Conservation (phyloP, 2,329 filamentous ascomycete genomes). For the Kalaharituber pfeilii region DNA sequence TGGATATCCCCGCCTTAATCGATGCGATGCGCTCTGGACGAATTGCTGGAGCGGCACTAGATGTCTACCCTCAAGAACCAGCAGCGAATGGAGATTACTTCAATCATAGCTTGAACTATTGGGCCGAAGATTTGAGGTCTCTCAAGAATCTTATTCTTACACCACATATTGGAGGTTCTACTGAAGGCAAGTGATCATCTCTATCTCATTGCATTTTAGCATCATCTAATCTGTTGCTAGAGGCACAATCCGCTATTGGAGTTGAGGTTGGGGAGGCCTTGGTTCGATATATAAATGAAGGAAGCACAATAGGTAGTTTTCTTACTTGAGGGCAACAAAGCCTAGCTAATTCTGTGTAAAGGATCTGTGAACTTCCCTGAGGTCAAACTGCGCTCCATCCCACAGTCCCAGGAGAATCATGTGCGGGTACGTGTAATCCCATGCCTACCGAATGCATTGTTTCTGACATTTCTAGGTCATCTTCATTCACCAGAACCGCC, state of each 20-base stretch:
- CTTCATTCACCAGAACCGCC: slow-evolving; percentile 92
- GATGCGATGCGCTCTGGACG: slow-evolving; percentile 72
- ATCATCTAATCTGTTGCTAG: slow-evolving; percentile 25
- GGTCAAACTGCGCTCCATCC: slow-evolving; percentile 74
- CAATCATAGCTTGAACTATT: slow-evolving; percentile 61
- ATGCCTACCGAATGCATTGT: background rate
- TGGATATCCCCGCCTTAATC: slow-evolving; percentile 71
- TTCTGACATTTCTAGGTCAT: slow-evolving; percentile 37
- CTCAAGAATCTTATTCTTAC: slow-evolving; percentile 89
- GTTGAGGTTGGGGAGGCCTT: slow-evolving; percentile 79
- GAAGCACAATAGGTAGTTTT: slow-evolving; percentile 49
- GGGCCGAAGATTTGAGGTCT: slow-evolving; percentile 67
- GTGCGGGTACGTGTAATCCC: slow-evolving; percentile 40
- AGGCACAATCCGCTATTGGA: slow-evolving; percentile 90
- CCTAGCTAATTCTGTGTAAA: background rate
- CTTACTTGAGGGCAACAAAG: background rate
- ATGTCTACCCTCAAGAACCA: slow-evolving; percentile 90
- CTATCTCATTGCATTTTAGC: background rate
- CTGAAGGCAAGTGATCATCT: slow-evolving; percentile 37
- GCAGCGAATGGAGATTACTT: slow-evolving; percentile 92
- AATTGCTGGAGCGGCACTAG: slow-evolving; percentile 82
- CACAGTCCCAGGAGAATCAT: slow-evolving; percentile 73
- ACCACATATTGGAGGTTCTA: slow-evolving; percentile 92
- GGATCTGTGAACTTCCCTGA: slow-evolving; percentile 93
- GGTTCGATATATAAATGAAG: slow-evolving; percentile 89